Percentiles rank a stretch among this genome's conserved stretches.
phyloP scores from a whole-genome alignment of 306 rosid species.

The Rosa multiflora region DNA sequence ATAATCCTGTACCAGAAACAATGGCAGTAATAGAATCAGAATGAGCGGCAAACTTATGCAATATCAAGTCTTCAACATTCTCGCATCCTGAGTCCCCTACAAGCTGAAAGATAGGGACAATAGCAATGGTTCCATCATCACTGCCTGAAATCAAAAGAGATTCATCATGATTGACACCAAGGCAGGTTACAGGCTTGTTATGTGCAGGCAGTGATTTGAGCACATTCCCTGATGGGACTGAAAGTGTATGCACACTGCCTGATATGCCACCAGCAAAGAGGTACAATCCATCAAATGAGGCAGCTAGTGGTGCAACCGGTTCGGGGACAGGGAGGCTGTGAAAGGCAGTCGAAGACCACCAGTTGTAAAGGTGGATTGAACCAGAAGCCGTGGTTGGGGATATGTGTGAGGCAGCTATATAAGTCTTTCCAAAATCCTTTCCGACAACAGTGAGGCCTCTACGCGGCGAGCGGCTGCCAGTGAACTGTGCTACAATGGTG shows the following conservation, averaged over 20 bases:
- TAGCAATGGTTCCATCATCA: constrained; percentile 58
- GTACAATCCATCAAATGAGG: constrained; percentile 42
- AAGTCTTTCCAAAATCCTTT: constrained; percentile 24
- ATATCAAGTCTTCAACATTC: constrained; percentile 16
- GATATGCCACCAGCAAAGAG: constrained; percentile 73
- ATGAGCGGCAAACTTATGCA: constrained; percentile 56
- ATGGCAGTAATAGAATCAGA: constrained; percentile 51
- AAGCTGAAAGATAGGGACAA: constrained; percentile 55
- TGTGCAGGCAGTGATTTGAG: constrained; percentile 42
- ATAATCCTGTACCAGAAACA: constrained; percentile 24
- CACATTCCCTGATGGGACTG: constrained; percentile 53
- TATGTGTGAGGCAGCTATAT: constrained; percentile 56
- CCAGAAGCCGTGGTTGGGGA: constrained; percentile 48
- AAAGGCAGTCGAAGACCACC: constrained; percentile 51
- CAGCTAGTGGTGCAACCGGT: constrained; percentile 56
- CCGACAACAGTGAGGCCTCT: constrained; percentile 46
- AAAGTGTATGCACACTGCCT: constrained; percentile 46
- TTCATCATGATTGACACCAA: constrained; percentile 49
- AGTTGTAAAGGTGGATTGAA: constrained; percentile 64
- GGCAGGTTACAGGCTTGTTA: constrained; percentile 50
- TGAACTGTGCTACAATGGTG: constrained; percentile 33
- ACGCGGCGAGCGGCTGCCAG: constrained; percentile 46
- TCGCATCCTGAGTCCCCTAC: constrained; percentile 20
- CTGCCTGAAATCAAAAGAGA: constrained; percentile 68
- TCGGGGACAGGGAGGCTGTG: constrained; percentile 52